Percentiles rank a stretch among this genome's conserved stretches.
phyloP scores from a whole-genome alignment of 768 basidiomycete genomes.

The Collybia mongolica region DNA sequence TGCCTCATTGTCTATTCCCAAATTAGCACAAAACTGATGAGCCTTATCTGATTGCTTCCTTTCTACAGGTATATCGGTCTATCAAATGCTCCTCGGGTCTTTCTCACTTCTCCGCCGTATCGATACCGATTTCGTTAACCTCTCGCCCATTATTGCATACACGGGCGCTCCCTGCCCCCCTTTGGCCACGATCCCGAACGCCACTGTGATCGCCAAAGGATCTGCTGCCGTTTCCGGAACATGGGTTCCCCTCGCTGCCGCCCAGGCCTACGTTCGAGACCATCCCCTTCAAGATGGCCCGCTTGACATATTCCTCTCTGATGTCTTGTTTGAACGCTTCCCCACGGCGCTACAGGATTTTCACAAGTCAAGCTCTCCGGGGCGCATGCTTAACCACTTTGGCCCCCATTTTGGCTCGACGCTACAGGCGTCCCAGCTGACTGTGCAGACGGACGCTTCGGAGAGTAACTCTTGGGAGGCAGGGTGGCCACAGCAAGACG shows the following conservation, averaged over 20 bases:
- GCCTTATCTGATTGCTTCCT: constrained; percentile 7
- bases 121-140: constrained; percentile 78
- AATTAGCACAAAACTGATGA: constrained; percentile 6
- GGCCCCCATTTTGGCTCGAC: constrained; percentile 62
- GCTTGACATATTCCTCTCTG: constrained; percentile 59
- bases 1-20: constrained; percentile 15
- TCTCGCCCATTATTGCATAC: constrained; percentile 54
- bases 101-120: constrained; percentile 65
- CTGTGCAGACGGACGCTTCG: constrained; percentile 8
- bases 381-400: constrained; percentile 56
- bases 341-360: constrained; percentile 61
- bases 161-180: constrained; percentile 38
- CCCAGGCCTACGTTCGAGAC: constrained; percentile 50
- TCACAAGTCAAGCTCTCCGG: constrained; percentile 43
- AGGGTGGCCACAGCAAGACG: constrained; percentile 12
- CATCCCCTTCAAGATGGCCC: constrained; percentile 35
- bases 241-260: constrained; percentile 66
- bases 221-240: constrained; percentile 55
- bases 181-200: constrained; percentile 40
- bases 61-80: constrained; percentile 65
- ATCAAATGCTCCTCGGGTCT: constrained; percentile 61
- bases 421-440: constrained; percentile 36
- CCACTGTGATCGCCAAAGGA: constrained; percentile 50
- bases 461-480: constrained; percentile 15
- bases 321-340: constrained; percentile 61